Percentiles rank a stretch among this genome's conserved stretches.
These are phyloP conservation scores for Striga asiatica DNA, from an alignment of 257 asterid species.

Conservation along the genomic window DNA sequence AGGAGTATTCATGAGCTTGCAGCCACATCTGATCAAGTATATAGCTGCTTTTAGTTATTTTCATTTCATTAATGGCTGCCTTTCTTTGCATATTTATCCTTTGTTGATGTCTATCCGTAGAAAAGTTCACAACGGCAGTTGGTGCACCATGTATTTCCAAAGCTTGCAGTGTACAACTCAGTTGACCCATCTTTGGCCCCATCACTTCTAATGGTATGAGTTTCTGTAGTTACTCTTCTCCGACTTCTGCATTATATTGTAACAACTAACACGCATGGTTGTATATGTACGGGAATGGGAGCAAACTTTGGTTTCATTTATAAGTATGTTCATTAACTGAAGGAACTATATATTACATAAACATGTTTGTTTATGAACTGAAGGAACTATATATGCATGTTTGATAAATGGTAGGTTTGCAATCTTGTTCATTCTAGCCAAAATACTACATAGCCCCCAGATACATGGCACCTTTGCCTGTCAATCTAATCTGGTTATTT, in stretches of 20 bases:
- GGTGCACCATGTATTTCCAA: conserved; percentile 91
- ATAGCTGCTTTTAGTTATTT: conserved; percentile 10
- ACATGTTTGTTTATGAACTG: not conserved
- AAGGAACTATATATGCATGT: not conserved
- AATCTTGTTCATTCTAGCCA: not conserved
- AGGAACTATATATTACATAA: not conserved
- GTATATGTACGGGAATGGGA: not conserved
- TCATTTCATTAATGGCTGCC: not conserved
- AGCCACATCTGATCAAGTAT: conserved; percentile 93
- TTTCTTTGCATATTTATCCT: conserved; percentile 17
- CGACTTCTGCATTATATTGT: conserved; percentile 7
- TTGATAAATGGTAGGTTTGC: not conserved
- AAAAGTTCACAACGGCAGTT: conserved; percentile 94
- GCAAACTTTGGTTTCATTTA: not conserved
- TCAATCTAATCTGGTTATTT: not conserved
- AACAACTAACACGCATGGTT: not conserved
- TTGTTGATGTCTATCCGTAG: conserved; percentile 34
- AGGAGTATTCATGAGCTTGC: conserved; percentile 98
- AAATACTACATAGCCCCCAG: conserved; percentile 3
- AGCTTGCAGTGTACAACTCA: conserved; percentile 97
- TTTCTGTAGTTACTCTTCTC: conserved; percentile 9
- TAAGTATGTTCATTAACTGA: conserved; percentile 1
- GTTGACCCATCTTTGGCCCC: conserved; percentile 99
- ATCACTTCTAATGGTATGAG: conserved; percentile 84
- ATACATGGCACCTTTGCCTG: not conserved